Percentiles rank a stretch among this genome's conserved stretches.
phyloP scores from a whole-genome alignment of 2,329 filamentous ascomycete species.

The Falciphora oryzae region DNA sequence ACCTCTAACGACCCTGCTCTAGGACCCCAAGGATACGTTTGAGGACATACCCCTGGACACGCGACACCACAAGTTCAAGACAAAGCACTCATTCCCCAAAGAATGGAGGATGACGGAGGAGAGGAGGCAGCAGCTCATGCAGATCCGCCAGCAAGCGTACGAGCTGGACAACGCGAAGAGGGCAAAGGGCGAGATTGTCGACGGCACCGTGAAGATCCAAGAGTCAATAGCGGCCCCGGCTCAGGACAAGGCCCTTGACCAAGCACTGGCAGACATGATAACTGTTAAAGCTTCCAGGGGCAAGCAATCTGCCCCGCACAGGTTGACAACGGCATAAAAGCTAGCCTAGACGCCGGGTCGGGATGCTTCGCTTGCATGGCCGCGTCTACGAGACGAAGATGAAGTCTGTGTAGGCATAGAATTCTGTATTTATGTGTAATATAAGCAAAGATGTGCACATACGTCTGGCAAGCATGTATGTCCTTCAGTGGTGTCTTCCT shows the following conservation, averaged over 20 bases:
- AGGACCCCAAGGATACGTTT: conserved; percentile 74
- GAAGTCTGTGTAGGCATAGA: not conserved
- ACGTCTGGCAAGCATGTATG: too few species aligned
- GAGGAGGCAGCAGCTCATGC: conserved; percentile 60
- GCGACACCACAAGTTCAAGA: conserved; percentile 70
- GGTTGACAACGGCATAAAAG: too few species aligned
- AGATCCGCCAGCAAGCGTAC: conserved; percentile 45
- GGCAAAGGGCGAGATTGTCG: conserved; percentile 51
- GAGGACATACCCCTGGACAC: conserved; percentile 86
- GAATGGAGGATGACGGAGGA: conserved; percentile 75
- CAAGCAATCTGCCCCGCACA: too few species aligned
- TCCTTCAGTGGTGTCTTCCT: too few species aligned
- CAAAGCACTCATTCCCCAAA: conserved; percentile 66
- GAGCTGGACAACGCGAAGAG: conserved; percentile 49
- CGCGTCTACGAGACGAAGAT: not conserved
- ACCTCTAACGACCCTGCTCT: conserved; percentile 8
- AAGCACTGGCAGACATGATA: not conserved
- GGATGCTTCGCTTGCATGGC: too few species aligned
- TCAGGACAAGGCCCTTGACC: conserved; percentile 4
- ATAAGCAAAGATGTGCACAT: not conserved
- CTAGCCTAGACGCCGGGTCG: not conserved
- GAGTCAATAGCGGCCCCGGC: conserved; percentile 24
- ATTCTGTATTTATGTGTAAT: not conserved
- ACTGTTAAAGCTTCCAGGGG: not conserved
- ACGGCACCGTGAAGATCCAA: conserved; percentile 47